These are phyloP conservation scores for Cladobotryum mycophilum DNA, from an alignment of 2,329 filamentous ascomycete species.

Conservation along the genomic window DNA sequence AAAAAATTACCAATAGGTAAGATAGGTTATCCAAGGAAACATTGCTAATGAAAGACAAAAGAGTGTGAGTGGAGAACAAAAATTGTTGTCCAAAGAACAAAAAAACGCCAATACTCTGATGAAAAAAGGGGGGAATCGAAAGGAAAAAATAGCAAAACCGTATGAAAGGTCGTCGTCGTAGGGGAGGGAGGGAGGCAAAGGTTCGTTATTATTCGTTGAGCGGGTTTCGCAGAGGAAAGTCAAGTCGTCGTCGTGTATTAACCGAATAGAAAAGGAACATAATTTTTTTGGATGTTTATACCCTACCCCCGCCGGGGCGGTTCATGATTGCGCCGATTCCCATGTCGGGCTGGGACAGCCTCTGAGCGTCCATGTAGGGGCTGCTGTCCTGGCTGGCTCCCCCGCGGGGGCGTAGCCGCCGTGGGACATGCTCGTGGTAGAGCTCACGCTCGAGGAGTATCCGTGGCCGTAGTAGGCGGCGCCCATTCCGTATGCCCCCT, in stretches of 20 bases:
- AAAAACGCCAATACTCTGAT: slow-evolving; percentile 2
- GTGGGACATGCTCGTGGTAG: slow-evolving; percentile 34
- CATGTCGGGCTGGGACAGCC: slow-evolving; percentile 54
- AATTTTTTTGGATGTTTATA: slow-evolving; percentile 13
- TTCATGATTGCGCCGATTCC: slow-evolving; percentile 56
- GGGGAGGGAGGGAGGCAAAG: neutral
- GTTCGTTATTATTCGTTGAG: neutral
- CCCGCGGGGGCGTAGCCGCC: slow-evolving; percentile 27
- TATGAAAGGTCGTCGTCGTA: neutral
- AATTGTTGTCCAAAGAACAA: slow-evolving; percentile 1
- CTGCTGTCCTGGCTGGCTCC: slow-evolving; percentile 32
- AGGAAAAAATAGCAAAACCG: neutral
- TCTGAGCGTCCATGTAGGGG: slow-evolving; percentile 41
- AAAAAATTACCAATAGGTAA: too few relatives aligned
- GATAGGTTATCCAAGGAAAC: neutral
- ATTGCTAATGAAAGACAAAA: neutral
- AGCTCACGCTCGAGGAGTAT: slow-evolving; percentile 51
- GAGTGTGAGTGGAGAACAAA: neutral
- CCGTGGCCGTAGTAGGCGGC: slow-evolving; percentile 30
- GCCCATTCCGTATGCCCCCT: slow-evolving; percentile 21
- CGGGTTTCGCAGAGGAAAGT: too few relatives aligned
- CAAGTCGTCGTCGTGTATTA: too few relatives aligned
- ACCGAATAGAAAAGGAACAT: neutral
- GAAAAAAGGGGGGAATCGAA: neutral
- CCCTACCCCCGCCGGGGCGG: slow-evolving; percentile 31